Base-by-base conservation (phyloP, 192 early-diverging fungal species). In the Coemansia pectinata region DNA sequence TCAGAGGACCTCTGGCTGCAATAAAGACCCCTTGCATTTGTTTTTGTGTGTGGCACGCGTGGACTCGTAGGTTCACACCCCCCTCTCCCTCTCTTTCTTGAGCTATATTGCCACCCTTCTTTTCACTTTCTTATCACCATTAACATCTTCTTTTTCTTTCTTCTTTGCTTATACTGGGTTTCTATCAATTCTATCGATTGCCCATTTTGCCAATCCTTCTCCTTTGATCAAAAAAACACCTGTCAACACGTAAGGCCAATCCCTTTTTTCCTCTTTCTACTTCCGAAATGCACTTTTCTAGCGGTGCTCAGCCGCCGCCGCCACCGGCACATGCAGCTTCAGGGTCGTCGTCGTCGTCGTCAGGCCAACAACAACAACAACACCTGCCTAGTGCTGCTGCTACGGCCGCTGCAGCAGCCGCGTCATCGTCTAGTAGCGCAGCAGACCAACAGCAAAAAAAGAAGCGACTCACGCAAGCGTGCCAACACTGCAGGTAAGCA, bases 391-490 rank as follows among this genome's bases (percentile, higher is more conserved):
- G 55, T 61, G 36, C 59, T 12, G 36, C 33, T 9, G 33, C 14
- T 36, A 14, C 15, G 29, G 14, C 57, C 10, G 57, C 59, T 3
- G 17, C 59, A 40, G 8, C 34, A 0, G 34, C 58, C 47, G 1
- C 62, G 40, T 15, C 62, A 15, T n/a, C n/a, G n/a, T 27, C 47
- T 27, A 45, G 48, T 17, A 21, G 14, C 34, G 10, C 47, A 2
- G 14, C 69, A 2, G 69, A 71, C 5, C 59, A 61, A 36, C 36
- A 72, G 52, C 77, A 76, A 40, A 83, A 83, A 50, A 83, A 83
- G 65, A 83, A 83, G 67, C 81, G 81, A 53, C 76, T 83, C 44
- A 83, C 81, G 3, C 81, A 83, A 67, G 81, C 81, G 40, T 83
- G 81, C 34, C 81, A 83, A 64, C 70, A 83, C 44, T 83, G 81